Conservation (phyloP, 2,329 filamentous ascomycete genomes). For the Aspergillus uvarum region DNA sequence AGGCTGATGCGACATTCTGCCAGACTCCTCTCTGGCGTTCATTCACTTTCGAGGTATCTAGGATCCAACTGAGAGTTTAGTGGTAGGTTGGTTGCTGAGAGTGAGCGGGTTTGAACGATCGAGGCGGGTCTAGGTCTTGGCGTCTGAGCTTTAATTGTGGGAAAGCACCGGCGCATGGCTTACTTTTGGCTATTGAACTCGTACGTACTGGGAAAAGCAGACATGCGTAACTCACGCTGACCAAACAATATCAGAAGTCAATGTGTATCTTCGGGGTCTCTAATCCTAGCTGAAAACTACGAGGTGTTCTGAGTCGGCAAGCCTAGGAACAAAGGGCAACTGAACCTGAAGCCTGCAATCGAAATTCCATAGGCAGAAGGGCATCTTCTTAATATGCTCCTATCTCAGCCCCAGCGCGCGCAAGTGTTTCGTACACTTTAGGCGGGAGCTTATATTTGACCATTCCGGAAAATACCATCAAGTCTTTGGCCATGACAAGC, state of each 20-base stretch:
- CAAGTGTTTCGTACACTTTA: constrained; percentile 82
- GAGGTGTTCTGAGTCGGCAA: neutral
- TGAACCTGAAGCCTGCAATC: neutral
- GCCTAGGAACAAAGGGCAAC: neutral
- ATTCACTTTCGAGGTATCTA: neutral
- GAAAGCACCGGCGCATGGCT: neutral
- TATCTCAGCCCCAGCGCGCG: constrained; percentile 71
- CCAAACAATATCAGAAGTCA: neutral
- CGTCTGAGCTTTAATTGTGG: neutral
- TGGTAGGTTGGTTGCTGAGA: neutral
- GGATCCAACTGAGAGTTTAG: neutral
- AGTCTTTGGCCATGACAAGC: constrained; percentile 78
- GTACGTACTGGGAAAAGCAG: no score
- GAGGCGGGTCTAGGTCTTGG: neutral
- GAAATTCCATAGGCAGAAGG: neutral
- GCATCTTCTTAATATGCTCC: constrained; percentile 38
- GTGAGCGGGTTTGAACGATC: neutral
- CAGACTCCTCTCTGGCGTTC: neutral
- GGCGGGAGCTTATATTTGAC: constrained; percentile 87
- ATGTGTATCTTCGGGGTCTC: neutral
- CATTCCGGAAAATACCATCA: constrained; percentile 92
- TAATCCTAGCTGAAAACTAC: neutral
- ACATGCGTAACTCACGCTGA: neutral
- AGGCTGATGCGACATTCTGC: neutral
- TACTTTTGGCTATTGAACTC: neutral